Evolutionary conservation across 805 yeast species (phyloP).

Genomic region (Wickerhamomyces strasburgensis): DNA sequence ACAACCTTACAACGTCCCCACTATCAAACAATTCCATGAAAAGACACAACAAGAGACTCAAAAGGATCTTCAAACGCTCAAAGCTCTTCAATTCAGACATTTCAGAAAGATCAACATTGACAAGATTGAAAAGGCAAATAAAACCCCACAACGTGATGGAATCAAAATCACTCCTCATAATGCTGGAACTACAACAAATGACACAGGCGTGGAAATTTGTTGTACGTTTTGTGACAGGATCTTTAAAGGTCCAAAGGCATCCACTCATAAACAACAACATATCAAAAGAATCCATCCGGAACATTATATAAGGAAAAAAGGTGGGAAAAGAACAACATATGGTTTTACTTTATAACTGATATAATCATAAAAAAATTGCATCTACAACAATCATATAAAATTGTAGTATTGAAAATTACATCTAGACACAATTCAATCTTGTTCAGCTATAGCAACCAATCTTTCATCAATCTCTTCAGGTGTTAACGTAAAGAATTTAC

Average conservation of each 20-base stretch:
- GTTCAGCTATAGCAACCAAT: constrained; percentile 91
- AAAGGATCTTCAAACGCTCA: not conserved
- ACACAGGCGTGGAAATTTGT: constrained; percentile 27
- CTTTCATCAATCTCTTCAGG: constrained; percentile 93
- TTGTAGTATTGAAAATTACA: not conserved
- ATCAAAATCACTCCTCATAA: constrained; percentile 20
- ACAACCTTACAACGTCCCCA: not conserved
- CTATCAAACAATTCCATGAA: not conserved
- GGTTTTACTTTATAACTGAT: not conserved
- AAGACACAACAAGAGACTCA: not conserved
- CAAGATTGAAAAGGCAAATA: not conserved
- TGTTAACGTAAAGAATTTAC: constrained; percentile 65
- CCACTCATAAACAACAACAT: constrained; percentile 45
- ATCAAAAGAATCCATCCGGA: constrained; percentile 41
- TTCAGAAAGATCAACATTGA: not conserved
- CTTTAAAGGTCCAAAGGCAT: constrained; percentile 42
- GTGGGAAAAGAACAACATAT: constrained; percentile 28
- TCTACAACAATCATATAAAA: too few species aligned
- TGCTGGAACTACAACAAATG: constrained; percentile 16
- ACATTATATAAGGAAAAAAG: constrained; percentile 40
- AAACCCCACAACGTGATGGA: too few species aligned
- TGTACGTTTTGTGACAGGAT: constrained; percentile 39
- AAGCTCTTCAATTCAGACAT: not conserved
- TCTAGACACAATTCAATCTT: constrained; percentile 54
- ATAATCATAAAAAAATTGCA: too few species aligned